phyloP scores from a whole-genome alignment of 129 eudicot species.

The Flaveria linearis region DNA sequence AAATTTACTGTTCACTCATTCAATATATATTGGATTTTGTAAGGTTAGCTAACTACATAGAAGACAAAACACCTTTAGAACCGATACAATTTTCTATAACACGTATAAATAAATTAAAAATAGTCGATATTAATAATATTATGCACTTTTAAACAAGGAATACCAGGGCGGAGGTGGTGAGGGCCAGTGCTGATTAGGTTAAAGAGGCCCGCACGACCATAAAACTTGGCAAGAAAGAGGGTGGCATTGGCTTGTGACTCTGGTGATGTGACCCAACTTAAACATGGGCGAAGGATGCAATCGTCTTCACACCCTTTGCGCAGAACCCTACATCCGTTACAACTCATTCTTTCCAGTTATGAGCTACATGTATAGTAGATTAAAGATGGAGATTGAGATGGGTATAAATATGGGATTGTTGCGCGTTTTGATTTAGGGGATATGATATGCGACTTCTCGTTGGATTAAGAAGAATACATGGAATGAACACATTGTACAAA shows the following conservation, averaged over 20 bases:
- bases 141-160: neutral
- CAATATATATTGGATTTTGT: no score
- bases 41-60: no score
- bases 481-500: slow-evolving; percentile 9
- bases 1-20: no score
- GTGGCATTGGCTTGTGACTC: slow-evolving; percentile 61
- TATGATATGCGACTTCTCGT: slow-evolving; percentile 1
- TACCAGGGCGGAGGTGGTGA: slow-evolving; percentile 51
- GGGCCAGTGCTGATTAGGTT: slow-evolving; percentile 54
- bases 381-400: neutral
- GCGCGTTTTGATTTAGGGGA: neutral
- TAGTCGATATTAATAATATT: neutral
- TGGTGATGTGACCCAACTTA: slow-evolving; percentile 48
- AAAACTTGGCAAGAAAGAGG: slow-evolving; percentile 59
- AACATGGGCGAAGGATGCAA: slow-evolving; percentile 48
- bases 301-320: slow-evolving; percentile 55
- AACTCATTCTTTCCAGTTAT: slow-evolving; percentile 35
- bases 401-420: neutral
- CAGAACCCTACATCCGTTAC: slow-evolving; percentile 53
- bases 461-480: slow-evolving; percentile 10
- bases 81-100: neutral
- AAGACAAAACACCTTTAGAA: neutral
- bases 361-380: neutral
- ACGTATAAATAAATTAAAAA: neutral
- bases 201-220: slow-evolving; percentile 58